These are phyloP conservation scores for Chlorophyllum brunneum DNA, from an alignment of 768 basidiomycete genomes.

Conservation along the genomic window DNA sequence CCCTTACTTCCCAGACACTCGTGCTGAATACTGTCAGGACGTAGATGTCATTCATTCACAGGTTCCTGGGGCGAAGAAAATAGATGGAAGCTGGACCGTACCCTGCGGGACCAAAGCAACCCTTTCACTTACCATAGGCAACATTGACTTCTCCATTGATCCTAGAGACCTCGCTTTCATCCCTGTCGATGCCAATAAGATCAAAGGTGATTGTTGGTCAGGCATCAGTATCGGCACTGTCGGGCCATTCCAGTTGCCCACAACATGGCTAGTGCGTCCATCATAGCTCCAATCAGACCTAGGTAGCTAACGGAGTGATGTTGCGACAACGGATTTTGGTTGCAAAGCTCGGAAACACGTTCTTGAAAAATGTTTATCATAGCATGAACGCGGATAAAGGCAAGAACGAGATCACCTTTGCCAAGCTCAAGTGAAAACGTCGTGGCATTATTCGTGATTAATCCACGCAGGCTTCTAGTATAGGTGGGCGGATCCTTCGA, in stretches of 20 bases:
- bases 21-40: conserved; percentile 31
- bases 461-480: no score
- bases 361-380: conserved; percentile 39
- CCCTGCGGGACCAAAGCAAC: conserved; percentile 58
- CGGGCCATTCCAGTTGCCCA: conserved; percentile 32
- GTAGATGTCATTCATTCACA: conserved; percentile 49
- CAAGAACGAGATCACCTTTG: conserved; percentile 31
- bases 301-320: no score
- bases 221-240: conserved; percentile 55
- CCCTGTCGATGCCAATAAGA: conserved; percentile 44
- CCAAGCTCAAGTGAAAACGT: conserved; percentile 17
- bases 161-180: conserved; percentile 53
- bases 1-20: conserved; percentile 14
- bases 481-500: no score
- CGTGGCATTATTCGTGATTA: no score
- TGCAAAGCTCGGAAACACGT: conserved; percentile 34
- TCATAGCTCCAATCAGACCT: conserved; percentile 4
- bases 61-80: conserved; percentile 52
- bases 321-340: not conserved
- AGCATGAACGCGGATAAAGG: conserved; percentile 26
- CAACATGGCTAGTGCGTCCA: conserved; percentile 58
- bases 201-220: conserved; percentile 52
- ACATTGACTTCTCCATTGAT: conserved; percentile 52
- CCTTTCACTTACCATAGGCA: conserved; percentile 58
- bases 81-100: conserved; percentile 51